These are phyloP conservation scores for Clarireedia homoeocarpa DNA, from an alignment of 2,329 filamentous ascomycete species.

Conservation along the genomic window DNA sequence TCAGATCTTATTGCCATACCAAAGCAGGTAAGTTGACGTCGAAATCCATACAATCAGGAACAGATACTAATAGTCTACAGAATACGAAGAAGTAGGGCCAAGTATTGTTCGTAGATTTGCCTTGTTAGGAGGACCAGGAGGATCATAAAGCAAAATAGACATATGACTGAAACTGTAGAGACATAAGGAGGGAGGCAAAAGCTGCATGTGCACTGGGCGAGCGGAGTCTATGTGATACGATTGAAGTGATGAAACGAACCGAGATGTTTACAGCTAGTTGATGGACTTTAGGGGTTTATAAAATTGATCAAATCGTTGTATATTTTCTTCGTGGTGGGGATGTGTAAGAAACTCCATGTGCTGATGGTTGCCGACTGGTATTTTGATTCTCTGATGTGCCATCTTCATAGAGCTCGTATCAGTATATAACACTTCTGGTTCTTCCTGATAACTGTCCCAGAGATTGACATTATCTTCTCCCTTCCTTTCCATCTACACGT, in stretches of 20 bases:
- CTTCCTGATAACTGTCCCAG: too few species aligned
- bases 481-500: too few species aligned
- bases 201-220: slow-evolving; percentile 5
- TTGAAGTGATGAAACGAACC: background rate
- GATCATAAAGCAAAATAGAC: slow-evolving; percentile 42
- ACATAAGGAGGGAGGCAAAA: background rate
- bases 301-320: slow-evolving; percentile 8
- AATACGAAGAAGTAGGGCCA: slow-evolving; percentile 88
- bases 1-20: slow-evolving; percentile 97
- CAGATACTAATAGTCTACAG: slow-evolving; percentile 9
- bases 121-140: slow-evolving; percentile 83
- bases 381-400: background rate
- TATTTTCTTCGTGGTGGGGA: background rate
- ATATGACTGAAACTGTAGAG: background rate
- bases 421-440: too few species aligned
- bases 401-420: background rate
- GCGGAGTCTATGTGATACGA: slow-evolving; percentile 1
- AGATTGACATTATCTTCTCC: too few species aligned
- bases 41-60: background rate
- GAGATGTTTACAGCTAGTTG: background rate
- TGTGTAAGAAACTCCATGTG: too few species aligned
- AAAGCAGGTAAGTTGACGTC: slow-evolving; percentile 44
- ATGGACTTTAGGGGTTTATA: background rate
- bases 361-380: background rate
- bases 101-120: slow-evolving; percentile 95